Base-by-base conservation (phyloP, 805 yeast genomes). In the Sporopachydermia lactativora region DNA sequence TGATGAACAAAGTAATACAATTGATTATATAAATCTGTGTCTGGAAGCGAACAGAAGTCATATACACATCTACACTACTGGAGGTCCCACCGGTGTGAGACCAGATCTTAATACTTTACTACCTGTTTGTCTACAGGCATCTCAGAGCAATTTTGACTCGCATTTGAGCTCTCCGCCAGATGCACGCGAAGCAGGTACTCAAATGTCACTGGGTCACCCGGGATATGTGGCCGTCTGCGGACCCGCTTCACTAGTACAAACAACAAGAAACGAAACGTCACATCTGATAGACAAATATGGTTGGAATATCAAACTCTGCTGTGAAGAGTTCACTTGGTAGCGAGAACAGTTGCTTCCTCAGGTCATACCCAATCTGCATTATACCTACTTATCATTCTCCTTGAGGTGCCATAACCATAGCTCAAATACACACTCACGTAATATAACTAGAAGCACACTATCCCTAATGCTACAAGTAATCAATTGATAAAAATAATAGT, bases 301-400 rank as follows among this genome's bases (percentile, higher is more conserved):
- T 15, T 19, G 38, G 40, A 40, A 43, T 19, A 47, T 55, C 35
- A 39, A 47, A 24, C 47, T 52, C 41, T 50, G 50, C 43, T 49
- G 54, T 17, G 59, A 54, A 49, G 43, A 49, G 42, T 55, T 55
- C 39, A 57, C 58, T 14, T 54, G 59, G 59, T 54, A 44, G 31
- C 8, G n/a, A n/a, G n/a, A n/a, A n/a, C n/a, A n/a, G n/a, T n/a
- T n/a, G n/a, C n/a, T n/a, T n/a, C n/a, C n/a, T n/a, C n/a, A n/a
- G n/a, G n/a, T n/a, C n/a, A n/a, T n/a, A n/a, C n/a, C n/a, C n/a
- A n/a, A n/a, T n/a, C n/a, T n/a, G n/a, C n/a, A n/a, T n/a, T n/a
- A n/a, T n/a, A n/a, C n/a, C n/a, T n/a, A n/a, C n/a, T n/a, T n/a
- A n/a, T n/a, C n/a, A n/a, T n/a, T n/a, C n/a, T n/a, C n/a, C n/a